Evolutionary conservation across 306 rosid genomes (phyloP), one percentile per base, ranked within the genome.

Genomic region (Cucurbita ficifolia): DNA sequence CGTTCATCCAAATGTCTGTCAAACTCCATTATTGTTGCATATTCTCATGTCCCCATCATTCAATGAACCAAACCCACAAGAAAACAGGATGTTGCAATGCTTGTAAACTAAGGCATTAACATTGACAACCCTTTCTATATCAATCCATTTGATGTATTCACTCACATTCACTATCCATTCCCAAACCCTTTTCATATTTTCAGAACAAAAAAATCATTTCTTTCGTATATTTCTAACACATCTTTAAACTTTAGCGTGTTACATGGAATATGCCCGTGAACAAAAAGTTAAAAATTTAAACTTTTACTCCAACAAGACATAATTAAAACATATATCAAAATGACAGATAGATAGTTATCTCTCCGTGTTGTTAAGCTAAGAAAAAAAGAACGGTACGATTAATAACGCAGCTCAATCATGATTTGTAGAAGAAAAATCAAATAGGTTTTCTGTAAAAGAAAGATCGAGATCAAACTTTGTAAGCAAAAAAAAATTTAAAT

Each of bases 1-100:
- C 33, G 33, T 29, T 29, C 3, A 29, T 29, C 33, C 61, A 55
- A 14, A 10, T 9, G 16, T 10, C 13, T 22, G 5, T 55, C 35
- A 58, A 58, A 24, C 8, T 5, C 38, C 72, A 67, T 46, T 21
- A 67, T 42, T 13, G 21, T 45, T 45, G 39, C 72, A 67, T 67
- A 67, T 67, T 67, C 72, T 21, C 72, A 42, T 42, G 72, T 67
- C 48, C 24, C 72, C 12, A 45, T 45, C 71, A 61, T 81, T 76
- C 81, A 77, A 71, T 70, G 86, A 79, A 85, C 79, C 79, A 76
- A 84, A 83, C 81, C 90, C 82, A 60, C 74, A 48, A 62, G 51
- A 48, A 48, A 56, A 68, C 1, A 64, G 39, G 53, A 21, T 7
- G 5, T 67, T 42, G 72, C 39, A 67, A 67, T 42, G 55, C 72